These are phyloP conservation scores for Zoysia japonica DNA, from an alignment of 176 grass and related monocot genomes.

Conservation along the genomic window DNA sequence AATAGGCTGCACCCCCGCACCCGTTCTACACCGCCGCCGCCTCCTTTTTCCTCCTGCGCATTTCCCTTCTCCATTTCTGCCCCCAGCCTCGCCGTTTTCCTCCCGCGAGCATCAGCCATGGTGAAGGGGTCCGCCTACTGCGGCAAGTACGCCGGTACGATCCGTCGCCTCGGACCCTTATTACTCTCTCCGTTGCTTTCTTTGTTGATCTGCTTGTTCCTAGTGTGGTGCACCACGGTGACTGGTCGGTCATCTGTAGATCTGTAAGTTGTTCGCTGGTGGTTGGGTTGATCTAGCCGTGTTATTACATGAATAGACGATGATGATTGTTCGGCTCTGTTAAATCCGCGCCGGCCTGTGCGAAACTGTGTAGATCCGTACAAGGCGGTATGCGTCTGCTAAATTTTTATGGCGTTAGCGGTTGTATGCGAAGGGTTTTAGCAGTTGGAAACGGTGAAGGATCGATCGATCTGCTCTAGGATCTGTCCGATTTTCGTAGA, in stretches of 20 bases:
- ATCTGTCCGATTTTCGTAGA: neutral
- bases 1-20: conserved; percentile 1
- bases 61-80: neutral
- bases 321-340: neutral
- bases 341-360: too few relatives aligned
- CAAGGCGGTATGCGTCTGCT: neutral
- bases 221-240: neutral
- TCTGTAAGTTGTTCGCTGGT: conserved; percentile 21
- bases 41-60: neutral
- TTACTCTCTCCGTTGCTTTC: neutral
- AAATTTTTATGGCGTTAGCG: conserved; percentile 11
- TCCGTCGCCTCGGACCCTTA: neutral
- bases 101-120: conserved; percentile 39
- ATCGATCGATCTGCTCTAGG: neutral
- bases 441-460: neutral
- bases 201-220: neutral
- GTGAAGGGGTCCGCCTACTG: conserved; percentile 59
- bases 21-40: neutral
- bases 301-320: neutral
- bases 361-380: neutral
- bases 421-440: neutral
- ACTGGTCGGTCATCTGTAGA: conserved; percentile 10
- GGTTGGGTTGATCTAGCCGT: neutral
- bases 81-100: neutral
- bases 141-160: conserved; percentile 80